Evolutionary conservation across 345 rosid species (phyloP), one percentile per base, ranked within the genome.

Genomic region (Boechera stricta): DNA sequence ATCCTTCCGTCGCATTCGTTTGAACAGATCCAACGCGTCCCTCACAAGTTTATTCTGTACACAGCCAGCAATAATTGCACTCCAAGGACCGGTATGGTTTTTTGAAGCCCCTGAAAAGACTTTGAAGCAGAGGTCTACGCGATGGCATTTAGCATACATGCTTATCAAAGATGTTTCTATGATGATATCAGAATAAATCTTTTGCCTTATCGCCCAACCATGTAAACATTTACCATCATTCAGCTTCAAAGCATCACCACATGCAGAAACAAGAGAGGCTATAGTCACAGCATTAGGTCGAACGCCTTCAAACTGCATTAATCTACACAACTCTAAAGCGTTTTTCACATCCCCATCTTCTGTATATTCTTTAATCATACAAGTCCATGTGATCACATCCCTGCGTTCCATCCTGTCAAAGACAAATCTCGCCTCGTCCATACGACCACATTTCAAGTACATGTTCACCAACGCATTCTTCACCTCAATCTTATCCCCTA

Each of bases 121-220:
- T 77, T 32, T 76, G 31, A 86, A 88, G 73, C 92, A 86, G 48
- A 83, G 84, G 51, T 85, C 83, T 69, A 87, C 10, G 0, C 71
- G 84, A 48, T 82, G 76, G 79, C 95, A 89, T 77, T 86, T 91
- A 76, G 98, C 92, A 81, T 91, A 93, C 92, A 91, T 89, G 78
- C 88, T 91, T 64, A 91, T 89, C 81, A 93, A 79, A 77, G 95
- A 88, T 41, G 98, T 93, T 73, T 91, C 92, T 7, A 89, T 70
- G 35, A 71, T 63, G 75, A 89, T 82, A 56, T 84, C 81, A 4
- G 79, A 70, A 69, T 72, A 83, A 26, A 89, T 71, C 58, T 78
- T 76, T 69, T 82, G 92, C 82, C 87, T 86, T 63, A 83, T 67
- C 1, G 85, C 89, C 97, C 93, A 91, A 36, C 93, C 95, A 55